Percentiles rank a stretch among this genome's conserved stretches.
These are phyloP conservation scores for Vicia villosa DNA, from an alignment of 306 rosid genomes.

Conservation along the genomic window DNA sequence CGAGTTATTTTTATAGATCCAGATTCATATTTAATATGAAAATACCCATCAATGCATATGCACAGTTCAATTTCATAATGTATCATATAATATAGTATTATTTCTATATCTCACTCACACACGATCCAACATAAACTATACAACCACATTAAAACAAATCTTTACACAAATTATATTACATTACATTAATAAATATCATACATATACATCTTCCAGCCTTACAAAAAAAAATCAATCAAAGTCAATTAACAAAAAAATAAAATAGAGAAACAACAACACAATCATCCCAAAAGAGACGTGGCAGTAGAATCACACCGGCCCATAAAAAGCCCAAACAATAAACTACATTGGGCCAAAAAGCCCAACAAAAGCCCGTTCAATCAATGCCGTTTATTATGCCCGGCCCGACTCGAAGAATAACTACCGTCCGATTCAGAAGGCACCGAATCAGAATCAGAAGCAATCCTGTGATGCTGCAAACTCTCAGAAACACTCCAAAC, in stretches of 20 bases:
- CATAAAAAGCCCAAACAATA: not conserved
- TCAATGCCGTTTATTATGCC: slow-evolving; percentile 30
- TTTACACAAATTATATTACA: slow-evolving; percentile 15
- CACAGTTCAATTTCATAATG: too few species aligned
- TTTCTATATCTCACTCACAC: not conserved
- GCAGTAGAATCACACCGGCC: not conserved
- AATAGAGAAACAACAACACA: not conserved
- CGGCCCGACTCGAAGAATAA: slow-evolving; percentile 52
- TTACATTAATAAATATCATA: not conserved
- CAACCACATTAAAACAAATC: slow-evolving; percentile 32
- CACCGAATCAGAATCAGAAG: slow-evolving; percentile 45
- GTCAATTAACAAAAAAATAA: slow-evolving; percentile 6
- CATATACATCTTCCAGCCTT: slow-evolving; percentile 16
- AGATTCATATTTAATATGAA: not conserved
- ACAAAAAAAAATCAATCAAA: slow-evolving; percentile 31
- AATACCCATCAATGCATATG: not conserved
- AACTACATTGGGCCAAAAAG: too few species aligned
- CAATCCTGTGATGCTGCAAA: slow-evolving; percentile 27
- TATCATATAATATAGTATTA: too few species aligned
- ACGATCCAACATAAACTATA: not conserved
- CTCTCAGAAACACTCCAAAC: slow-evolving; percentile 78
- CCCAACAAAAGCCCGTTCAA: not conserved
- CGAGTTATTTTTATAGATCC: not conserved
- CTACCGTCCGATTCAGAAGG: slow-evolving; percentile 66
- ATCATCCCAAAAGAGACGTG: slow-evolving; percentile 19